Conservation (phyloP, 805 yeast species). For the Lipomyces yamanashiensis region DNA sequence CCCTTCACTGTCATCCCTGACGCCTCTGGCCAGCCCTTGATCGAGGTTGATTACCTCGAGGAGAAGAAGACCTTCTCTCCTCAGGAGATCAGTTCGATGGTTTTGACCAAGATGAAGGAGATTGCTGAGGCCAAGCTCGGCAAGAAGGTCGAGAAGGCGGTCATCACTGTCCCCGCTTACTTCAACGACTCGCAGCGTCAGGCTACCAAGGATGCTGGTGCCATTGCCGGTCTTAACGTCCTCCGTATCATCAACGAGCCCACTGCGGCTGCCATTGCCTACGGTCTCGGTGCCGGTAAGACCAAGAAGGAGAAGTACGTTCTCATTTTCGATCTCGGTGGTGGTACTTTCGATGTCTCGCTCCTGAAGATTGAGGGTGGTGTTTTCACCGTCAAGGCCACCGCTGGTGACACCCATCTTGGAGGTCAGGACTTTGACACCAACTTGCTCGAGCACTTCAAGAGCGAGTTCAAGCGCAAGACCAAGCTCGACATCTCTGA, state of each 20-base stretch:
- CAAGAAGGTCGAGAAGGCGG: slow-evolving; percentile 79
- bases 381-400: slow-evolving; percentile 94
- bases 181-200: slow-evolving; percentile 89
- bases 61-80: slow-evolving; percentile 89
- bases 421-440: slow-evolving; percentile 99
- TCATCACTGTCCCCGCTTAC: slow-evolving; percentile 85
- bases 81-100: slow-evolving; percentile 94
- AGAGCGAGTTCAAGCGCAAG: slow-evolving; percentile 94
- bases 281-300: slow-evolving; percentile 92
- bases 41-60: slow-evolving; percentile 80
- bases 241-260: slow-evolving; percentile 88
- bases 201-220: slow-evolving; percentile 89
- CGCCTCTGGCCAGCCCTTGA: slow-evolving; percentile 70
- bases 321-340: slow-evolving; percentile 92
- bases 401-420: slow-evolving; percentile 99
- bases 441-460: slow-evolving; percentile 91
- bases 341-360: slow-evolving; percentile 98
- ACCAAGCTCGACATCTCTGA: slow-evolving; percentile 85
- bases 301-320: slow-evolving; percentile 83
- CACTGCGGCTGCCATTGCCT: slow-evolving; percentile 96
- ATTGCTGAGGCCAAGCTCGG: slow-evolving; percentile 83
- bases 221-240: slow-evolving; percentile 82
- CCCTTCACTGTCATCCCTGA: slow-evolving; percentile 80
- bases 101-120: slow-evolving; percentile 84
- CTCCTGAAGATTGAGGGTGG: slow-evolving; percentile 91